phyloP scores from a whole-genome alignment of 2,329 filamentous ascomycete genomes.

The Mariannaea sp. region DNA sequence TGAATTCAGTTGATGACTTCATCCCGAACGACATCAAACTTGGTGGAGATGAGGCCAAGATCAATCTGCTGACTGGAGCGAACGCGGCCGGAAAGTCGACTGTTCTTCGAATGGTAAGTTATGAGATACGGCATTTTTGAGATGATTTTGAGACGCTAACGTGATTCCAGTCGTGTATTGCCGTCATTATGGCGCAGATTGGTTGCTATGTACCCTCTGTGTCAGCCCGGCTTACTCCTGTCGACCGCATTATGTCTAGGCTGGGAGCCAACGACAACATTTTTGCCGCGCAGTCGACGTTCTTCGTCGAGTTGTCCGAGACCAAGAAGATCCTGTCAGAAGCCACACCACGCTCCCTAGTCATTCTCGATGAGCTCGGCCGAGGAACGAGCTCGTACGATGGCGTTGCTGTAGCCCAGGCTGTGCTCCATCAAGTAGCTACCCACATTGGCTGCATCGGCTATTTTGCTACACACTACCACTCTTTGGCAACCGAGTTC shows the following conservation, averaged over 20 bases:
- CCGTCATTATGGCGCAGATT: slow-evolving; percentile 96
- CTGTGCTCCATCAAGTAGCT: slow-evolving; percentile 94
- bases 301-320: slow-evolving; percentile 96
- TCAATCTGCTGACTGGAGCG: slow-evolving; percentile 90
- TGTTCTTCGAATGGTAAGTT: slow-evolving; percentile 83
- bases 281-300: slow-evolving; percentile 95
- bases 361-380: slow-evolving; percentile 95
- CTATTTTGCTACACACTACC: slow-evolving; percentile 98
- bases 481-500: slow-evolving; percentile 91
- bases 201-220: slow-evolving; percentile 89
- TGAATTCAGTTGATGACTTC: slow-evolving; percentile 87
- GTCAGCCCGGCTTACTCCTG: slow-evolving; percentile 82
- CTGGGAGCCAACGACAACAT: slow-evolving; percentile 98
- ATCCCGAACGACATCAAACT: slow-evolving; percentile 94
- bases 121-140: neutral
- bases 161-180: slow-evolving; percentile 76
- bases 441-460: slow-evolving; percentile 91
- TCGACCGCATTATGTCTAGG: slow-evolving; percentile 98
- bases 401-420: slow-evolving; percentile 93
- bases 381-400: slow-evolving; percentile 95
- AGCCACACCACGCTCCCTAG: slow-evolving; percentile 89
- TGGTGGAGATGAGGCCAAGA: slow-evolving; percentile 79
- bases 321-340: slow-evolving; percentile 98
- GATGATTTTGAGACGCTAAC: slow-evolving; percentile 2
- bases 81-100: slow-evolving; percentile 98